These are phyloP conservation scores for Emericellopsis cladophorae DNA, from an alignment of 2,329 filamentous ascomycete genomes.

Conservation along the genomic window DNA sequence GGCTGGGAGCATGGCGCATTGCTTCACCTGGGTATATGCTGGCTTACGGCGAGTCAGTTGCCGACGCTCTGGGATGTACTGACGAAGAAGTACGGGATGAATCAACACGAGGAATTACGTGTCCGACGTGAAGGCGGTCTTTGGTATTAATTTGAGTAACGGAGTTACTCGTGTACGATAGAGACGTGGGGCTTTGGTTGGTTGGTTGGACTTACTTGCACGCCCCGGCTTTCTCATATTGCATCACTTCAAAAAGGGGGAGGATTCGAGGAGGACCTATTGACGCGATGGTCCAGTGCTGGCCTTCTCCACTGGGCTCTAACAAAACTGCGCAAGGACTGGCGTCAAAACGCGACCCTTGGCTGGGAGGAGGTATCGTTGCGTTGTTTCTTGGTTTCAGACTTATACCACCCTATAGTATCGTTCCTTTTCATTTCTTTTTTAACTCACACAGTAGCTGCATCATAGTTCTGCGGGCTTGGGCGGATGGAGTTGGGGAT, in stretches of 20 bases:
- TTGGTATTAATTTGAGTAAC: conserved; percentile 16
- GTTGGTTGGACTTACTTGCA: not conserved
- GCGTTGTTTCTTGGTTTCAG: not conserved
- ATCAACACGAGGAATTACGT: not conserved
- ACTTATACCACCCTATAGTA: not conserved
- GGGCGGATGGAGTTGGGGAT: not conserved
- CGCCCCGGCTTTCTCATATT: not conserved
- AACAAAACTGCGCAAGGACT: too few relatives aligned
- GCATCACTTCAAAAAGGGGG: not conserved
- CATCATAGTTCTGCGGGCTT: not conserved
- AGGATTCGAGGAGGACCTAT: not conserved
- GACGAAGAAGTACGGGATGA: too few relatives aligned
- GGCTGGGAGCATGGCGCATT: not conserved
- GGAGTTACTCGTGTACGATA: conserved; percentile 20
- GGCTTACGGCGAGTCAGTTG: too few relatives aligned
- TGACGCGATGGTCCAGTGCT: not conserved
- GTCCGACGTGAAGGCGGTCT: not conserved
- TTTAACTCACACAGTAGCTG: not conserved
- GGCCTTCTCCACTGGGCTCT: too few relatives aligned
- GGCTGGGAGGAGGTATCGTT: not conserved
- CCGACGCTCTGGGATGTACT: too few relatives aligned
- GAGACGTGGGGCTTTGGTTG: conserved; percentile 3
- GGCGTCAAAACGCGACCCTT: not conserved
- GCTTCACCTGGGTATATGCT: too few relatives aligned
- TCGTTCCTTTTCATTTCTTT: not conserved